Evolutionary conservation across 179 eudicot genomes (phyloP).

Genomic region (Nepenthes alata): DNA sequence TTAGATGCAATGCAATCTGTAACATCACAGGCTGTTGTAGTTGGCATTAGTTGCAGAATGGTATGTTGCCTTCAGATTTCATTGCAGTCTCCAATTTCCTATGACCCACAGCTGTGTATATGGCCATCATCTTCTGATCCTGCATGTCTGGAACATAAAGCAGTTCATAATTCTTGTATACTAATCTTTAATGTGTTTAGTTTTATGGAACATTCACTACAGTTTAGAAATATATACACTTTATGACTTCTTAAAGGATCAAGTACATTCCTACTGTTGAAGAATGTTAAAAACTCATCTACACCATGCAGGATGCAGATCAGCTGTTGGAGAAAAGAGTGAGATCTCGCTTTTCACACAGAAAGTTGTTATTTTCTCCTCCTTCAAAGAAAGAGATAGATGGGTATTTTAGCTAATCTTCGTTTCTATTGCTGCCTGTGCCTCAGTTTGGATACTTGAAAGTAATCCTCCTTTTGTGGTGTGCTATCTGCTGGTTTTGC

Average conservation of each 20-base stretch:
- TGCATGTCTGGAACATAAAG: too few relatives aligned
- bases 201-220: too few relatives aligned
- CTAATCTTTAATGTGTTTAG: too few relatives aligned
- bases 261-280: background rate
- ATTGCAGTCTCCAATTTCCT: background rate
- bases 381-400: slow-evolving; percentile 63
- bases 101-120: background rate
- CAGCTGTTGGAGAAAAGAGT: slow-evolving; percentile 97
- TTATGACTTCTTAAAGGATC: too few relatives aligned
- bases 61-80: slow-evolving; percentile 23
- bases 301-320: slow-evolving; percentile 77
- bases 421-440: slow-evolving; percentile 8
- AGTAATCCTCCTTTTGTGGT: background rate
- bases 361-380: slow-evolving; percentile 79
- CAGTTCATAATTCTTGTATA: too few relatives aligned
- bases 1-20: slow-evolving; percentile 96
- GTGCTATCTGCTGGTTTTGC: slow-evolving; percentile 13
- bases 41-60: slow-evolving; percentile 84
- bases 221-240: too few relatives aligned
- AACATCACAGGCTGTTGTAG: slow-evolving; percentile 80
- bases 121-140: too few relatives aligned
- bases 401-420: slow-evolving; percentile 25
- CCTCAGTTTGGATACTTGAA: background rate
- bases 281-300: slow-evolving; percentile 1
- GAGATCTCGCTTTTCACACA: slow-evolving; percentile 91